Percentiles rank a stretch among this genome's conserved stretches.
These are phyloP conservation scores for Pistacia atlantica DNA, from an alignment of 345 rosid species.

Conservation along the genomic window DNA sequence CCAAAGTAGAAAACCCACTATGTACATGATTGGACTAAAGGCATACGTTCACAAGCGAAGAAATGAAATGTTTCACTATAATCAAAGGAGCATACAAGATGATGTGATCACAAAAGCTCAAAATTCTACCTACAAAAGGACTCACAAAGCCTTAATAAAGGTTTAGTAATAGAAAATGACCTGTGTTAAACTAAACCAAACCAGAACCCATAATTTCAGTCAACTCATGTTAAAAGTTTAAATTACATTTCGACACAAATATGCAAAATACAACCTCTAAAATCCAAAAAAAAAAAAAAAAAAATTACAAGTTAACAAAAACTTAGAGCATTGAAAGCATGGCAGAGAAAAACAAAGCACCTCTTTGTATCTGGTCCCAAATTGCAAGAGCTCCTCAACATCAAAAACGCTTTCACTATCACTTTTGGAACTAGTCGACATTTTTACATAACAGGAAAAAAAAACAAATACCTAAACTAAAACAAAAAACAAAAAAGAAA, in stretches of 20 bases:
- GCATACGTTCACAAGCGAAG: too few relatives aligned
- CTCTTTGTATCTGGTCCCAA: slow-evolving; percentile 61
- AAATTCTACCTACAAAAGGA: not conserved
- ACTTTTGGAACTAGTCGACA: slow-evolving; percentile 54
- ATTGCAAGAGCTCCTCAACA: slow-evolving; percentile 54
- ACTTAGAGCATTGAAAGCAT: too few relatives aligned
- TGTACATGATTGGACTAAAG: too few relatives aligned
- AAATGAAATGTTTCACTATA: too few relatives aligned
- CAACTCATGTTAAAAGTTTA: not conserved
- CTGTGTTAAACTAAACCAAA: not conserved
- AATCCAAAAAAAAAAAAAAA: not conserved
- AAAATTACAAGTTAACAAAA: not conserved
- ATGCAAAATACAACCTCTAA: not conserved
- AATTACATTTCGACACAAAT: not conserved
- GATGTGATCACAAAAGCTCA: not conserved
- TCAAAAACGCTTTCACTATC: slow-evolving; percentile 40
- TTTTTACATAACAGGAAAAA: slow-evolving; percentile 4
- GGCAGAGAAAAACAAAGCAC: slow-evolving; percentile 24
- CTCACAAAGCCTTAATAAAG: too few relatives aligned
- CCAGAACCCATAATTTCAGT: not conserved
- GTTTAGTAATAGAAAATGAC: too few relatives aligned
- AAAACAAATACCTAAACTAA: not conserved
- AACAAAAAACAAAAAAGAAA: too few relatives aligned
- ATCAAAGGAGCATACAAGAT: too few relatives aligned
- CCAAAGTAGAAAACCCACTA: too few relatives aligned